Percentiles rank a stretch among this genome's conserved stretches.
phyloP scores from a whole-genome alignment of 768 basidiomycete genomes.

The Tylopilus vinaceipallidus region DNA sequence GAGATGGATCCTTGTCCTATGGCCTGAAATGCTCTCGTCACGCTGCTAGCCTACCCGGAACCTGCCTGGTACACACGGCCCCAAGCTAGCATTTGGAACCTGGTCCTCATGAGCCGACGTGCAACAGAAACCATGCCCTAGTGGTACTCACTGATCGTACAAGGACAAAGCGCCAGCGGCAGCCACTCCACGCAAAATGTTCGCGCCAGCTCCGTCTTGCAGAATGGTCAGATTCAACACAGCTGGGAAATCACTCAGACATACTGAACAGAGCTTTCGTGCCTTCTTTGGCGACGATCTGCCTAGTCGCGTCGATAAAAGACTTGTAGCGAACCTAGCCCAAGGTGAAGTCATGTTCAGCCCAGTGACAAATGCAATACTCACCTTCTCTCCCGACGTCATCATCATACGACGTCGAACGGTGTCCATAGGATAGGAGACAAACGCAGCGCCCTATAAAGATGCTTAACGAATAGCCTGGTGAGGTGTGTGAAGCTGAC shows the following conservation, averaged over 20 bases:
- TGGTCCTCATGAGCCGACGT: slow-evolving; percentile 5
- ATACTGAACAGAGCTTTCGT: slow-evolving; percentile 36
- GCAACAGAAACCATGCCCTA: not conserved
- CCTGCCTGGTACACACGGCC: slow-evolving; percentile 57
- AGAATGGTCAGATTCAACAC: not conserved
- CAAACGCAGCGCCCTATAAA: slow-evolving; percentile 35
- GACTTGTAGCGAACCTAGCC: slow-evolving; percentile 37
- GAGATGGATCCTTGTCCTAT: too few relatives aligned
- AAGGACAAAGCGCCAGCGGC: slow-evolving; percentile 55
- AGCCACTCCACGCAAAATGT: slow-evolving; percentile 52
- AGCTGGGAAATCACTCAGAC: slow-evolving; percentile 6
- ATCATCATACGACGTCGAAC: slow-evolving; percentile 49
- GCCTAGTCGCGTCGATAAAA: slow-evolving; percentile 38
- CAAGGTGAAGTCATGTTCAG: not conserved
- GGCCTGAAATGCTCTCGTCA: too few relatives aligned
- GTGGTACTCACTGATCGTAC: slow-evolving; percentile 50
- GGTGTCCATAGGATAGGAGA: slow-evolving; percentile 45
- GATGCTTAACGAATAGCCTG: not conserved
- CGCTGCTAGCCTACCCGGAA: slow-evolving; percentile 24
- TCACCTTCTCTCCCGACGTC: slow-evolving; percentile 38
- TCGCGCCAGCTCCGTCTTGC: slow-evolving; percentile 60
- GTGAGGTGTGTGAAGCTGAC: slow-evolving; percentile 17
- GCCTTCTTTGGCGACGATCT: slow-evolving; percentile 43
- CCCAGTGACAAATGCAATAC: not conserved
- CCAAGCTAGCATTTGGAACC: slow-evolving; percentile 52